A percentile compares a stretch with the other conserved stretches of the same genome.
Evolutionary conservation across 139 green algal genomes (phyloP).

Genomic region (Klebsormidium nitens): DNA sequence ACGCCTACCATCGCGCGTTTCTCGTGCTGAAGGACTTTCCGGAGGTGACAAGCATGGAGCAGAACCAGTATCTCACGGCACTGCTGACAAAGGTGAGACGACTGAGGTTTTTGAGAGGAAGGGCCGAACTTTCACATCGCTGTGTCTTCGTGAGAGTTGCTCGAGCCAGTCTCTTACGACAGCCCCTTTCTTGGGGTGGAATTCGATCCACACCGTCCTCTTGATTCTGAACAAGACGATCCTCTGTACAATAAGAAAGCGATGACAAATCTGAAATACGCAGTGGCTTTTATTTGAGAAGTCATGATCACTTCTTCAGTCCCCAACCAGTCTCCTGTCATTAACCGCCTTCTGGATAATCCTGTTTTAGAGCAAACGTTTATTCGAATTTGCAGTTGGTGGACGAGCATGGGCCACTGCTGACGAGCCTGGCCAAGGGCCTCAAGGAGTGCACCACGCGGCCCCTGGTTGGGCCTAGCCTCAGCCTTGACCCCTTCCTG

Average conservation of each 20-base stretch:
- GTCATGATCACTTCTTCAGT: too few relatives aligned
- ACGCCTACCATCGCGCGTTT: conserved; percentile 73
- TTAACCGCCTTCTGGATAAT: too few relatives aligned
- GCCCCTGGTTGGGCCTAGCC: conserved; percentile 61
- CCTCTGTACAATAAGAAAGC: too few relatives aligned
- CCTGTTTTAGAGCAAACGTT: neutral
- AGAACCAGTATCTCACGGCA: conserved; percentile 65
- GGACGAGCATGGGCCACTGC: conserved; percentile 74
- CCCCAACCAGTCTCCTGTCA: too few relatives aligned
- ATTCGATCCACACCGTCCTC: too few relatives aligned
- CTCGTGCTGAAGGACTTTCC: conserved; percentile 10
- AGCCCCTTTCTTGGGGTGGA: too few relatives aligned
- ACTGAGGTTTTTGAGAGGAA: neutral
- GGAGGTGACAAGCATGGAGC: conserved; percentile 36
- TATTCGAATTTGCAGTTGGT: conserved; percentile 50
- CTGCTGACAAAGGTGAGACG: conserved; percentile 55
- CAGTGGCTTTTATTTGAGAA: too few relatives aligned
- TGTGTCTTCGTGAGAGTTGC: too few relatives aligned
- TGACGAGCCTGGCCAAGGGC: conserved; percentile 70
- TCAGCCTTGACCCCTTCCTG: conserved; percentile 76
- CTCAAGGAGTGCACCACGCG: conserved; percentile 66
- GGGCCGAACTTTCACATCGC: neutral
- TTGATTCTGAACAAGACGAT: too few relatives aligned
- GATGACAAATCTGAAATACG: too few relatives aligned
- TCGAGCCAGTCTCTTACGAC: too few relatives aligned